Evolutionary conservation across 2,329 filamentous ascomycete genomes (phyloP), one percentile per base, ranked within the genome.

Genomic region (Botrytis squamosa): DNA sequence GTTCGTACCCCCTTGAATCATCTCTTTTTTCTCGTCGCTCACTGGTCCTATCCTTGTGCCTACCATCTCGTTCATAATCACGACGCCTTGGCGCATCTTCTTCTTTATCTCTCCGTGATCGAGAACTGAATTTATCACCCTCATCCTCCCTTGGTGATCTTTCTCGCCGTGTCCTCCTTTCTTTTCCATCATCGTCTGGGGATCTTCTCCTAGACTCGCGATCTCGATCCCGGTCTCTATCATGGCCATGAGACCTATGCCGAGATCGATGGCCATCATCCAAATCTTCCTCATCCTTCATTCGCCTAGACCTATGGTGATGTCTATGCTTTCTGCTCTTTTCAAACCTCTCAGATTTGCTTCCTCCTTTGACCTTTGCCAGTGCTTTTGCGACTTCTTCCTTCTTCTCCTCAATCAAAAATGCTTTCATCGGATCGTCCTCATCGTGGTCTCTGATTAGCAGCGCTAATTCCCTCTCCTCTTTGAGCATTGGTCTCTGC

Each of bases 381-480:
- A 92, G 83, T 4, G 93, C 95, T 74, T 88, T 88, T 72, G 92
- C 90, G 20, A 97, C 88, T 81, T 97, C 93, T 81, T 94, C 93
- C 83, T 93, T 94, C 87, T 98, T 98, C 83, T 97, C 92, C 76
- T 95, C 89, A 70, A 98, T 90, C 76, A 98, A 81, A 79, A 93
- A 98, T 55, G 89, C 90, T 83, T 97, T 98, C 96, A 99, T 99
- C 0, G 96, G 96, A 82, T 99, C 96, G 75, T 98, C 95, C 38
- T 98, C 95, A 77, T 98, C 96, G 76, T 97, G 92, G 25, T 95
- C 91, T 71, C 88, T 85, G 70, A 97, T 89, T 73, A 98, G 82
- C 63, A 90, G 87, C 69, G 89, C 89, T 68, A 98, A 83, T 81
- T 98, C 95, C 72, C 86, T 85, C 84, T 98, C 95, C 80, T 98